These are phyloP conservation scores for Colletotrichum liaoningense DNA, from an alignment of 2,329 filamentous ascomycete species.

Conservation along the genomic window DNA sequence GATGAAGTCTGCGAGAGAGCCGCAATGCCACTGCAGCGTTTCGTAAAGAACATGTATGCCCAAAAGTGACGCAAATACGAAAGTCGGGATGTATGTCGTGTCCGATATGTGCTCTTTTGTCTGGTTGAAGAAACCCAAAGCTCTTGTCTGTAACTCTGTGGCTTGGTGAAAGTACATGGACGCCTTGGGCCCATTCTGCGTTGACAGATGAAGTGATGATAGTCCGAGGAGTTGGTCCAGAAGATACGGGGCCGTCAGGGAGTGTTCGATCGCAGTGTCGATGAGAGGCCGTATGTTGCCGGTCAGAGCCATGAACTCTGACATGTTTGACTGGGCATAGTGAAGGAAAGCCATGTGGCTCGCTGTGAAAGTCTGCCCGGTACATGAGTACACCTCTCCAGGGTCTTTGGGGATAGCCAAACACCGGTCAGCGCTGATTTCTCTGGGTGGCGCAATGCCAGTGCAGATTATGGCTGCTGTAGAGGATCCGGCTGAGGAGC, in stretches of 20 bases:
- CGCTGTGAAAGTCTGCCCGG: neutral
- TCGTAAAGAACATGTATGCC: conserved; percentile 51
- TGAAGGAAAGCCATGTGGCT: conserved; percentile 28
- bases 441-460: neutral
- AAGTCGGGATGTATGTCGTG: conserved; percentile 43
- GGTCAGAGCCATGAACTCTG: conserved; percentile 5
- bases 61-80: conserved; percentile 45
- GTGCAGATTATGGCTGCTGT: neutral
- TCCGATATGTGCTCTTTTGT: conserved; percentile 29
- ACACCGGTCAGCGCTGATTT: neutral
- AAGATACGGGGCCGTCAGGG: conserved; percentile 47
- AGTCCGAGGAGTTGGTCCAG: conserved; percentile 52
- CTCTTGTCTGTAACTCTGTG: conserved; percentile 43
- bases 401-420: neutral
- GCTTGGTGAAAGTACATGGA: conserved; percentile 42
- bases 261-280: conserved; percentile 44
- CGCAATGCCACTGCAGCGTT: conserved; percentile 43
- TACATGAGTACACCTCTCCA: neutral
- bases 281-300: conserved; percentile 39
- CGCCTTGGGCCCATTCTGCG: conserved; percentile 35
- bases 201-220: conserved; percentile 49
- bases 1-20: conserved; percentile 44
- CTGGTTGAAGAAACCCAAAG: conserved; percentile 44
- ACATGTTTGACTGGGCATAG: conserved; percentile 14
- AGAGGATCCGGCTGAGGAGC: neutral